Evolutionary conservation across 805 yeast species (phyloP).

Genomic region (Hagleromyces aurorensis): DNA sequence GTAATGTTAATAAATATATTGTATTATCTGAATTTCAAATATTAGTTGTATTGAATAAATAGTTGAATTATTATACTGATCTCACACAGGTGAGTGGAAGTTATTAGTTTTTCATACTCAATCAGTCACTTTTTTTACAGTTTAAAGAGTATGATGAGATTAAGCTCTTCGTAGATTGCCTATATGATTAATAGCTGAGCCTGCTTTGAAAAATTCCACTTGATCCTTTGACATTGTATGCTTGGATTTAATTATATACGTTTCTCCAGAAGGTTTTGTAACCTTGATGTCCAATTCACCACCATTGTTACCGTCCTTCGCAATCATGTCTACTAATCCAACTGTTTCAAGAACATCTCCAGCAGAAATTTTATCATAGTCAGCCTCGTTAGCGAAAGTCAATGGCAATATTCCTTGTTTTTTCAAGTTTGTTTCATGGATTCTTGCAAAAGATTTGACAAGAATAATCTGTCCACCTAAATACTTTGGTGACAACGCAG

Average conservation of each 20-base stretch:
- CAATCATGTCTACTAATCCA: constrained; percentile 66
- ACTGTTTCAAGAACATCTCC: constrained; percentile 75
- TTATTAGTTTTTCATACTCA: too few relatives aligned
- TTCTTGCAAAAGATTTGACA: constrained; percentile 95
- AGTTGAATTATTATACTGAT: too few relatives aligned
- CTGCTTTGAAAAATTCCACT: constrained; percentile 92
- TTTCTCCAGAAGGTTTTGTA: constrained; percentile 64
- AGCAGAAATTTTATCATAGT: constrained; percentile 71
- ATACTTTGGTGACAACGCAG: constrained; percentile 92
- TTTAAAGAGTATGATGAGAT: too few relatives aligned
- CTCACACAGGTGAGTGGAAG: too few relatives aligned
- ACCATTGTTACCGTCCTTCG: constrained; percentile 80
- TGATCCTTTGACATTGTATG: constrained; percentile 98
- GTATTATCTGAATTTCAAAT: too few relatives aligned
- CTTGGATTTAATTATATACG: constrained; percentile 63
- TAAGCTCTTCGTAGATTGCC: constrained; percentile 44
- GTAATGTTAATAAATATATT: too few relatives aligned
- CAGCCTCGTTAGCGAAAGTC: constrained; percentile 83
- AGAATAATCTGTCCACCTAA: constrained; percentile 84
- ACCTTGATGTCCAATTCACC: constrained; percentile 67
- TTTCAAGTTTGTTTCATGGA: constrained; percentile 95
- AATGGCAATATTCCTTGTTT: constrained; percentile 97
- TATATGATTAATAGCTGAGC: constrained; percentile 91
- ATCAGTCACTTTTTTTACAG: too few relatives aligned
- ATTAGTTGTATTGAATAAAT: too few relatives aligned